These are phyloP conservation scores for Penicillium taxi DNA, from an alignment of 495 filamentous ascomycete genomes.

Conservation along the genomic window DNA sequence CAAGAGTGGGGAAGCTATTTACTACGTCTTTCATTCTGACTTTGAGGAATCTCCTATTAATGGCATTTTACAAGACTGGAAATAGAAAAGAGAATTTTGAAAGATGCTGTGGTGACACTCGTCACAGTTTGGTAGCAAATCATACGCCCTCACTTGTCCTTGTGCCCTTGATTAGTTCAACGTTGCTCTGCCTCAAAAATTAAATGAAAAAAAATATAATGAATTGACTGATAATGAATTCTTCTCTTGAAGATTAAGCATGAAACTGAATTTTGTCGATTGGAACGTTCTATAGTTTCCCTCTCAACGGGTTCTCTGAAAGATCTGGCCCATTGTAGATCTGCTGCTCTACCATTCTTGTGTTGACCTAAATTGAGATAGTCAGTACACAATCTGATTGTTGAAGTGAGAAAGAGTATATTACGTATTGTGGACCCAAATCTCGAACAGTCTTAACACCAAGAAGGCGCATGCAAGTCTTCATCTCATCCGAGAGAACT, in stretches of 20 bases:
- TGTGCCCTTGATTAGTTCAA: too few relatives aligned
- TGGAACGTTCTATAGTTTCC: not conserved
- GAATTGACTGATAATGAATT: not conserved
- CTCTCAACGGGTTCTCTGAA: not conserved
- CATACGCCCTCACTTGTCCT: too few relatives aligned
- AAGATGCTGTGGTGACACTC: too few relatives aligned
- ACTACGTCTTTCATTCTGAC: too few relatives aligned
- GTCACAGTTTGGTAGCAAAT: too few relatives aligned
- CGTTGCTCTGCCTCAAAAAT: too few relatives aligned
- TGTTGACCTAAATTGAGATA: not conserved
- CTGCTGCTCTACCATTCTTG: not conserved
- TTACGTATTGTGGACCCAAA: slow-evolving; percentile 2
- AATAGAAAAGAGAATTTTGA: too few relatives aligned
- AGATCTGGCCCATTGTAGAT: not conserved
- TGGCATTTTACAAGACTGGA: too few relatives aligned
- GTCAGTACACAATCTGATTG: not conserved
- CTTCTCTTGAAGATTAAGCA: not conserved
- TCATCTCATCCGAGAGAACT: slow-evolving; percentile 6
- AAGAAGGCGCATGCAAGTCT: slow-evolving; percentile 6
- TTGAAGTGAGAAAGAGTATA: not conserved
- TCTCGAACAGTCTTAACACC: slow-evolving; percentile 1
- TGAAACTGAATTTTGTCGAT: too few relatives aligned
- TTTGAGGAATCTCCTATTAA: too few relatives aligned
- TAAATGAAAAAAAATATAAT: not conserved
- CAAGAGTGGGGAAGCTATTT: slow-evolving; percentile 9